A percentile compares a stretch with the other conserved stretches of the same genome.
phyloP scores from a whole-genome alignment of 2,329 filamentous ascomycete genomes.

The Fusarium domesticum region DNA sequence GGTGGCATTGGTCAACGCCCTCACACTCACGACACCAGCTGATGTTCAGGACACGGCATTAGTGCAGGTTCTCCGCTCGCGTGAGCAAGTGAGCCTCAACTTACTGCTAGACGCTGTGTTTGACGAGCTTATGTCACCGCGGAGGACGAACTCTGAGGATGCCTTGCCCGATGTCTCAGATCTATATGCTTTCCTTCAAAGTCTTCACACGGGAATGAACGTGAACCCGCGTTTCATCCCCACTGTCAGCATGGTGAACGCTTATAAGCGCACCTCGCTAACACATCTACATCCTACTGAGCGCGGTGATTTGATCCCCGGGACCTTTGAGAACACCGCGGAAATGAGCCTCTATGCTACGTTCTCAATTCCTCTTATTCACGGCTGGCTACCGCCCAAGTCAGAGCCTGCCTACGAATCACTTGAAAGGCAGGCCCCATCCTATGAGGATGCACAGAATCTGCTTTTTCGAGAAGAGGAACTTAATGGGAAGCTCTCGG shows the following conservation, averaged over 20 bases:
- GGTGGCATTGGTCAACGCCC: conserved; percentile 86
- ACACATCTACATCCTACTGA: conserved; percentile 51
- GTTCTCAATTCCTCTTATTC: conserved; percentile 83
- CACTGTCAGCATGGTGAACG: conserved; percentile 43
- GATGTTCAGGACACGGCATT: conserved; percentile 63
- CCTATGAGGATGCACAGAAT: conserved; percentile 90
- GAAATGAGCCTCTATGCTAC: conserved; percentile 91
- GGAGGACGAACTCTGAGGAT: conserved; percentile 59
- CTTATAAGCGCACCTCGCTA: conserved; percentile 51
- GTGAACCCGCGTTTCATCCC: conserved; percentile 88
- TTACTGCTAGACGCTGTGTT: conserved; percentile 85
- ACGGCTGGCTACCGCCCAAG: conserved; percentile 82
- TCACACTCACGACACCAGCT: conserved; percentile 76
- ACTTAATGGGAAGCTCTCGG: conserved; percentile 69
- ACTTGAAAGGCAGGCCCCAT: conserved; percentile 70
- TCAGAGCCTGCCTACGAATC: conserved; percentile 66
- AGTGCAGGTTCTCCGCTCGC: conserved; percentile 70
- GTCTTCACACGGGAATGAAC: conserved; percentile 94
- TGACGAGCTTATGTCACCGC: conserved; percentile 83
- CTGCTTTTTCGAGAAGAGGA: conserved; percentile 87
- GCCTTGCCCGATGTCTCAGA: conserved; percentile 82
- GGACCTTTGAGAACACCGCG: conserved; percentile 79
- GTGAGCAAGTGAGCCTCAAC: conserved; percentile 85
- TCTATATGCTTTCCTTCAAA: conserved; percentile 81
- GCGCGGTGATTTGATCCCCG: conserved; percentile 52